A percentile compares a stretch with the other conserved stretches of the same genome.
Evolutionary conservation across 176 grass and related monocot genomes (phyloP).

Genomic region (Sorghum bicolor): Sorghum_bicolor_NCBIv3 NC_012871.2:76081501-76082000

Average conservation of each 20-base stretch:
- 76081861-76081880: background rate
- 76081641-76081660: background rate
- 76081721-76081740: background rate
- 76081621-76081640: background rate
- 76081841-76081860: background rate
- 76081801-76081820: background rate
- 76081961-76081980: background rate
- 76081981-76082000: conserved; percentile 14
- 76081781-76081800: background rate
- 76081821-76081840: background rate
- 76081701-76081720: background rate
- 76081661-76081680: background rate
- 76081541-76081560: background rate
- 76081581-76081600: background rate
- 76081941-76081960: conserved; percentile 7
- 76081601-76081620: background rate
- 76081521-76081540: conserved; percentile 4
- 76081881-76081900: background rate
- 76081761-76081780: background rate
- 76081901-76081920: background rate
- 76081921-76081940: conserved; percentile 1
- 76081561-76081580: background rate
- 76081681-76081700: conserved; percentile 9
- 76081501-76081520: background rate
- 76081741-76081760: background rate